A percentile compares a stretch with the other conserved stretches of the same genome.
phyloP scores from a whole-genome alignment of 2,329 filamentous ascomycete genomes.

The Phialophora tarda region DNA sequence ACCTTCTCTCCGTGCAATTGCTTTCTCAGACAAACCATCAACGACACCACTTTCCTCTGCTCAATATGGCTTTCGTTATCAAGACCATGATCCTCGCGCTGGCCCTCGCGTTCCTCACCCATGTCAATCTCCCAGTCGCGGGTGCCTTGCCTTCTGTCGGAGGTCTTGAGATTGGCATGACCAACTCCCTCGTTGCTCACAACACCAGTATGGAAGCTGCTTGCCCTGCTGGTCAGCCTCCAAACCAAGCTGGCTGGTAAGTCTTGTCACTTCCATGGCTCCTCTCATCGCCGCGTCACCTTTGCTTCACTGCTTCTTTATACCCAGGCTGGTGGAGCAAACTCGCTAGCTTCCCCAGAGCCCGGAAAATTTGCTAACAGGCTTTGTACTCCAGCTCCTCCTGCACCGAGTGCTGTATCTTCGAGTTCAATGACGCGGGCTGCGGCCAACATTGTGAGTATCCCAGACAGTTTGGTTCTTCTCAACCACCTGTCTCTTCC shows the following conservation, averaged over 20 bases:
- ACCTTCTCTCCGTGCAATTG: neutral
- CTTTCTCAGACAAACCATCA: neutral
- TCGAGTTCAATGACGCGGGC: slow-evolving; percentile 14
- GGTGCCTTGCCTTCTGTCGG: neutral
- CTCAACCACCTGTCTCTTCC: neutral
- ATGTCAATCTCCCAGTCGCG: neutral
- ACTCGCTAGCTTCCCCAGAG: neutral
- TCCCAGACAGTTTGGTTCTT: neutral
- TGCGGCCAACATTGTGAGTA: slow-evolving; percentile 5
- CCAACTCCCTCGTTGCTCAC: neutral
- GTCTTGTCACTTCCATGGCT: neutral
- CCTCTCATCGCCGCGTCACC: neutral
- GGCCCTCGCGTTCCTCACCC: neutral
- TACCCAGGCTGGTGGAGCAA: neutral
- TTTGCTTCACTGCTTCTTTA: neutral
- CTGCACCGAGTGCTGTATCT: slow-evolving; percentile 28
- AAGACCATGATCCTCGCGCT: neutral
- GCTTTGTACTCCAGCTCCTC: slow-evolving; percentile 12
- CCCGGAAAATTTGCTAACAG: neutral
- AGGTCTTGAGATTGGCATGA: neutral
- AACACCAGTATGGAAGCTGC: neutral
- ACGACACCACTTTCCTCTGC: neutral
- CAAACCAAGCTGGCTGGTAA: slow-evolving; percentile 6
- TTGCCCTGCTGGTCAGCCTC: neutral
- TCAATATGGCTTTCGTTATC: neutral